Evolutionary conservation across 164 flowering plant species (phyloP).

Genomic region (Berberis thunbergii): DNA sequence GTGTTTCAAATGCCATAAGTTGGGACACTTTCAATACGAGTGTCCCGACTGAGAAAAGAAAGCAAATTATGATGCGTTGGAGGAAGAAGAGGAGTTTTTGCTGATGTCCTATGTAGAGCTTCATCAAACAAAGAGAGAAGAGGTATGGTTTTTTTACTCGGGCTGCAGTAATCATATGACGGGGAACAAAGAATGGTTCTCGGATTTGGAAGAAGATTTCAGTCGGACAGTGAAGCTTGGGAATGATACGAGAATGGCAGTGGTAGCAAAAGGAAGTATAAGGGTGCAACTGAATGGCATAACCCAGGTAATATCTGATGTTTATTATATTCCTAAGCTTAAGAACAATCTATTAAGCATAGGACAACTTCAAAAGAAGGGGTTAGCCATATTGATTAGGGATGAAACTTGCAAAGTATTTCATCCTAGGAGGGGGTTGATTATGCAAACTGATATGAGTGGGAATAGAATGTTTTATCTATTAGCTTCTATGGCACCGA

Average conservation of each 20-base stretch:
- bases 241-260: neutral
- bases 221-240: neutral
- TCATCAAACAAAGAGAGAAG: neutral
- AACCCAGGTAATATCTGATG: slow-evolving; percentile 2
- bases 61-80: slow-evolving; percentile 10
- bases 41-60: slow-evolving; percentile 12
- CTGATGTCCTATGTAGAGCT: slow-evolving; percentile 3
- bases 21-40: slow-evolving; percentile 15
- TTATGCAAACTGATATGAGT: neutral
- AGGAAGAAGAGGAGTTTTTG: slow-evolving; percentile 8
- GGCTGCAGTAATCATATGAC: neutral
- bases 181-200: slow-evolving; percentile 6
- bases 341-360: neutral
- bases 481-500: slow-evolving; percentile 3
- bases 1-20: slow-evolving; percentile 12
- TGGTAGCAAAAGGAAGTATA: slow-evolving; percentile 5
- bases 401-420: no score
- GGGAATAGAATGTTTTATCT: slow-evolving; percentile 3
- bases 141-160: neutral
- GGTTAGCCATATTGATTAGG: no score
- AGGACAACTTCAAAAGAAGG: no score
- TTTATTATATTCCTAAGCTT: neutral
- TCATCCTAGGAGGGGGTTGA: no score
- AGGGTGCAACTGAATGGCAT: neutral
- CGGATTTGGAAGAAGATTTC: slow-evolving; percentile 2